Conservation (phyloP, 169 alveolate species). For the Plasmodium ovale region DNA sequence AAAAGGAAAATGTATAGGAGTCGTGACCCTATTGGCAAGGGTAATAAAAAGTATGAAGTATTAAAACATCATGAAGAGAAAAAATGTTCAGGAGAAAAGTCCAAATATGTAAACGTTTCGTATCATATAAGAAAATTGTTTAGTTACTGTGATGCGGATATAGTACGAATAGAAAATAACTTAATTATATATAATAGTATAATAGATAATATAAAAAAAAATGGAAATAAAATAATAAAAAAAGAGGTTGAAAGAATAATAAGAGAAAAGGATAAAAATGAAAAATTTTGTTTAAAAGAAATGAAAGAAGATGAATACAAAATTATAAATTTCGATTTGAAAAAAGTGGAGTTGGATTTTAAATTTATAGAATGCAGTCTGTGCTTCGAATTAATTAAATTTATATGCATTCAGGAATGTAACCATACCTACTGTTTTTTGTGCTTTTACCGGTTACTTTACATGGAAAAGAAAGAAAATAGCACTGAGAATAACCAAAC, state of each 20-base stretch:
- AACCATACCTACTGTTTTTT: constrained; percentile 72
- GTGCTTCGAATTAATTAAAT: constrained; percentile 71
- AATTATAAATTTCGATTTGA: constrained; percentile 43
- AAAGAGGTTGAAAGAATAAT: constrained; percentile 73
- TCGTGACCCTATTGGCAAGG: neutral
- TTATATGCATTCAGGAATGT: constrained; percentile 75
- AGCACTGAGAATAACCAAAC: constrained; percentile 17
- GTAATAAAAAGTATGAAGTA: constrained; percentile 18
- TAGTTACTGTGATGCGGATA: constrained; percentile 75
- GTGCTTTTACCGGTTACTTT: constrained; percentile 66
- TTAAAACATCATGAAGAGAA: constrained; percentile 33
- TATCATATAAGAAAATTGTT: constrained; percentile 66
- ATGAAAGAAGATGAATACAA: constrained; percentile 49
- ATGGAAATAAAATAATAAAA: constrained; percentile 69
- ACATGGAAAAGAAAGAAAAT: constrained; percentile 70
- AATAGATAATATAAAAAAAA: constrained; percentile 72
- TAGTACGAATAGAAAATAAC: constrained; percentile 59
- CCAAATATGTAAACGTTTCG: constrained; percentile 36
- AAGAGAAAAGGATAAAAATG: constrained; percentile 56
- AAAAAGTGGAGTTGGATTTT: constrained; percentile 69
- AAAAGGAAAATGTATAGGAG: constrained; percentile 24
- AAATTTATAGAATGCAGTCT: constrained; percentile 73
- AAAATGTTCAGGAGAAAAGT: constrained; percentile 15
- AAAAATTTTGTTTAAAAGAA: constrained; percentile 33
- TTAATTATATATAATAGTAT: constrained; percentile 68